Percentiles rank a stretch among this genome's conserved stretches.
Conservation (phyloP, 148 eudicot species). For the Nepenthes mirabilis region DNA sequence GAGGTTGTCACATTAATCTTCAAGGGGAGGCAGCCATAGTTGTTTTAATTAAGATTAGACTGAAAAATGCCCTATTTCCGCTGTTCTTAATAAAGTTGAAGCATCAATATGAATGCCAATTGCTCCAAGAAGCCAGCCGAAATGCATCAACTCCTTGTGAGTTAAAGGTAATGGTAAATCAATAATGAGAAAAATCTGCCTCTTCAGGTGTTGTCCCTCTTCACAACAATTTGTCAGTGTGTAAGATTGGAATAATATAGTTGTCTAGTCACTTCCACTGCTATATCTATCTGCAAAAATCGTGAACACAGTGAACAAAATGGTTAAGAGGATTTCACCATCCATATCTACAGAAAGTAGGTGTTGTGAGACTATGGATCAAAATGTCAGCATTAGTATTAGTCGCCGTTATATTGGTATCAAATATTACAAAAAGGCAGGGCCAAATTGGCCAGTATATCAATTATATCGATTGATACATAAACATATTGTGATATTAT, state of each 20-base stretch:
- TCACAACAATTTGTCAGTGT: constrained; percentile 10
- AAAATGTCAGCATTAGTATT: no score
- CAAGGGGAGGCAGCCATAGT: no score
- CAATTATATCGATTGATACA: no score
- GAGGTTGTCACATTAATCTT: no score
- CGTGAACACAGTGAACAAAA: constrained; percentile 4
- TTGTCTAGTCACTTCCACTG: constrained; percentile 70
- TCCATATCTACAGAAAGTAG: neutral
- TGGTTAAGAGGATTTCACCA: neutral
- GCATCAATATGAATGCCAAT: no score
- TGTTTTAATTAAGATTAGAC: no score
- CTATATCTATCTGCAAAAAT: constrained; percentile 59
- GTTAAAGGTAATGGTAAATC: neutral
- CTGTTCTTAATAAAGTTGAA: no score
- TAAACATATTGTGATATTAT: no score
- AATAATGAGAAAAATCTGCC: constrained; percentile 5
- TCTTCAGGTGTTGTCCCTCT: constrained; percentile 15
- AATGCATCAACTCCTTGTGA: constrained; percentile 12
- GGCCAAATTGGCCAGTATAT: no score
- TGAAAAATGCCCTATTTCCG: no score
- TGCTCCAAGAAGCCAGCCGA: neutral
- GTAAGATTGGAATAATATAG: neutral
- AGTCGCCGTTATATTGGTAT: no score
- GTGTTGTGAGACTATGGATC: no score
- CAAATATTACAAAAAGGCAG: neutral